These are phyloP conservation scores for Boeremia lycopersici DNA, from an alignment of 2,329 filamentous ascomycete species.

Conservation along the genomic window DNA sequence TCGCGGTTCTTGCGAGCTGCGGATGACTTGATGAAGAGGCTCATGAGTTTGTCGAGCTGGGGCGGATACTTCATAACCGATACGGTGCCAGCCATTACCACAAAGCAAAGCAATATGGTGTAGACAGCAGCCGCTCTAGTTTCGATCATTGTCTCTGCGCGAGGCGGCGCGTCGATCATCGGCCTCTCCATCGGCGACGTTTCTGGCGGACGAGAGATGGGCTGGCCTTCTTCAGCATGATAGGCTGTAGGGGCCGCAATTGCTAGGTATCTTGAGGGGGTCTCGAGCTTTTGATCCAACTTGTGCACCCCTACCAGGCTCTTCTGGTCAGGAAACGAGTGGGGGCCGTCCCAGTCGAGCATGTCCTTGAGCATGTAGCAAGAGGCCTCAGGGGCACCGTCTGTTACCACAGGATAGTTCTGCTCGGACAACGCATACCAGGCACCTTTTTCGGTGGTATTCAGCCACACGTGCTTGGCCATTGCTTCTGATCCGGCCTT, in stretches of 20 bases:
- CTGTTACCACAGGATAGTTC: conserved; percentile 83
- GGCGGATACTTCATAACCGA: conserved; percentile 22
- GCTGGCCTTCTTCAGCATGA: conserved; percentile 25
- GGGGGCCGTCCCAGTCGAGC: conserved; percentile 33
- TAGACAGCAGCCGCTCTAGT: conserved; percentile 16
- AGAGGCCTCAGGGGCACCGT: conserved; percentile 64
- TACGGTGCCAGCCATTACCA: conserved; percentile 21
- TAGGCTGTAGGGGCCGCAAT: conserved; percentile 37
- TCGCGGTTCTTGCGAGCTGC: conserved; percentile 19
- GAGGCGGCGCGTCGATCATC: conserved; percentile 29
- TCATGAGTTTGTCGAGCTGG: conserved; percentile 21
- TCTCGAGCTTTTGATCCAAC: conserved; percentile 36
- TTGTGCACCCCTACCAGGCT: conserved; percentile 50
- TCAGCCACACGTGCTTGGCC: conserved; percentile 71
- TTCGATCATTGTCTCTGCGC: conserved; percentile 21
- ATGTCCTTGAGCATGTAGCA: conserved; percentile 55
- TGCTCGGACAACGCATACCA: conserved; percentile 94
- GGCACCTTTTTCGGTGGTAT: conserved; percentile 81
- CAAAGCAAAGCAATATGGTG: conserved; percentile 16
- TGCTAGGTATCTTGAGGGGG: conserved; percentile 25
- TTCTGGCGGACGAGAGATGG: conserved; percentile 29
- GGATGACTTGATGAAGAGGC: conserved; percentile 21
- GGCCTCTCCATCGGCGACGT: conserved; percentile 27
- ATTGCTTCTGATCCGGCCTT: conserved; percentile 55
- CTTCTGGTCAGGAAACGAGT: conserved; percentile 38